Evolutionary conservation across 1,139 yeast genomes (phyloP).

Genomic region (Starmera stellimalicola): DNA sequence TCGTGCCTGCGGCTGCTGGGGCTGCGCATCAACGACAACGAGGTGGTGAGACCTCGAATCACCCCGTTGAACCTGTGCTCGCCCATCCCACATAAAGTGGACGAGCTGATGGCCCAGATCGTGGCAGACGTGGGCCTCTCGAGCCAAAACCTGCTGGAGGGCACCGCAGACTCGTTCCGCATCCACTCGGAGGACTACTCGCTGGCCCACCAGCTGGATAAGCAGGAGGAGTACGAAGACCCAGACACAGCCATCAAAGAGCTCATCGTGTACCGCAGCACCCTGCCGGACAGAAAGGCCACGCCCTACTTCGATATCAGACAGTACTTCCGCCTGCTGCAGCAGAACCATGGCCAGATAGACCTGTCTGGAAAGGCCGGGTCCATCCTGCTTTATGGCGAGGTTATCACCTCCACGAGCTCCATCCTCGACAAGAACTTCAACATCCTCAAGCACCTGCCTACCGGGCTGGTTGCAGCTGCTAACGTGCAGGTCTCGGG

Average conservation of each 20-base stretch:
- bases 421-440: constrained; percentile 70
- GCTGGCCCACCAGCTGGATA: constrained; percentile 14
- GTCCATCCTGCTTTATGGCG: constrained; percentile 61
- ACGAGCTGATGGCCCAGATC: constrained; percentile 8
- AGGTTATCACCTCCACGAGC: constrained; percentile 84
- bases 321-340: constrained; percentile 42
- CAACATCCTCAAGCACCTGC: constrained; percentile 44
- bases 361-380: constrained; percentile 40
- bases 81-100: constrained; percentile 12
- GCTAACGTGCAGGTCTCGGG: constrained; percentile 77
- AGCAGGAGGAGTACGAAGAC: constrained; percentile 33
- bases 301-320: constrained; percentile 70
- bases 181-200: constrained; percentile 28
- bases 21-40: constrained; percentile 48
- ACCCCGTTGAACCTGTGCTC: constrained; percentile 41
- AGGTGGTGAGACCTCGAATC: constrained; percentile 47
- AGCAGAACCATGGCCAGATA: constrained; percentile 18
- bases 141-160: constrained; percentile 34
- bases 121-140: constrained; percentile 32
- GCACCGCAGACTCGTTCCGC: constrained; percentile 44
- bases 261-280: constrained; percentile 29
- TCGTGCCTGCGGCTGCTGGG: constrained; percentile 52
- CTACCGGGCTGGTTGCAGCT: constrained; percentile 57
- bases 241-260: constrained; percentile 48
- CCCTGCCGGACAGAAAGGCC: constrained; percentile 34